Evolutionary conservation across 1,284 basidiomycete species (phyloP).

Genomic region (Hymenochaete sp.): DNA sequence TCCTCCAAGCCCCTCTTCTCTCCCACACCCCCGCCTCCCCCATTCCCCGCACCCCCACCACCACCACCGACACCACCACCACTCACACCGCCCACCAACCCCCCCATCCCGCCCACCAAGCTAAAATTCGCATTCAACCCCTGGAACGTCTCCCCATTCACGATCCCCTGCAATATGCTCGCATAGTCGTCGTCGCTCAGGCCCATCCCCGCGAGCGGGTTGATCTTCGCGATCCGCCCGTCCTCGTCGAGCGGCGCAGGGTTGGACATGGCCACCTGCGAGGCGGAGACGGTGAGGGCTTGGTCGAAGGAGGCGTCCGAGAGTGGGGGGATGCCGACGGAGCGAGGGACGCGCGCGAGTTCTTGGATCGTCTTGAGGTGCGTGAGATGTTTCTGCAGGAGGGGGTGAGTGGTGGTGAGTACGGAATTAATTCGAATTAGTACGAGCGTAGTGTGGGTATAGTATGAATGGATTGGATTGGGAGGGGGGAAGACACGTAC

Average conservation of each 20-base stretch:
- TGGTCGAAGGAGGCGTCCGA: slow-evolving; percentile 55
- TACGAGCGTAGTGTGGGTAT: too few species aligned
- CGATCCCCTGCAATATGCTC: slow-evolving; percentile 55
- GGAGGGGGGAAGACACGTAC: slow-evolving; percentile 31
- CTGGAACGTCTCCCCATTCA: slow-evolving; percentile 47
- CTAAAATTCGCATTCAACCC: slow-evolving; percentile 26
- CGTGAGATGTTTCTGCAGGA: slow-evolving; percentile 82
- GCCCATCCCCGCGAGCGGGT: slow-evolving; percentile 67
- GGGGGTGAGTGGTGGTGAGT: too few species aligned
- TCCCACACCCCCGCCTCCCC: not conserved
- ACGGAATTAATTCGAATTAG: too few species aligned
- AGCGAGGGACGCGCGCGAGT: slow-evolving; percentile 63
- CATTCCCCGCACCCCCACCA: not conserved
- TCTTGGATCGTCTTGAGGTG: slow-evolving; percentile 88
- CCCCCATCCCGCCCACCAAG: slow-evolving; percentile 20
- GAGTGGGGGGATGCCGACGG: slow-evolving; percentile 64
- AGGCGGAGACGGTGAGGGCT: slow-evolving; percentile 33
- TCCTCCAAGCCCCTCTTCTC: slow-evolving; percentile 39
- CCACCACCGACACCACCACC: slow-evolving; percentile 18
- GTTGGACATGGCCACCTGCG: too few species aligned
- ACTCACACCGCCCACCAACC: slow-evolving; percentile 18
- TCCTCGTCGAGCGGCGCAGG: slow-evolving; percentile 24
- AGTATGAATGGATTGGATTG: too few species aligned
- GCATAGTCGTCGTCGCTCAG: slow-evolving; percentile 70
- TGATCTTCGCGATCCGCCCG: slow-evolving; percentile 37